Base-by-base conservation (phyloP, 495 filamentous ascomycete species). In the Lophiostoma macrostomum region DNA sequence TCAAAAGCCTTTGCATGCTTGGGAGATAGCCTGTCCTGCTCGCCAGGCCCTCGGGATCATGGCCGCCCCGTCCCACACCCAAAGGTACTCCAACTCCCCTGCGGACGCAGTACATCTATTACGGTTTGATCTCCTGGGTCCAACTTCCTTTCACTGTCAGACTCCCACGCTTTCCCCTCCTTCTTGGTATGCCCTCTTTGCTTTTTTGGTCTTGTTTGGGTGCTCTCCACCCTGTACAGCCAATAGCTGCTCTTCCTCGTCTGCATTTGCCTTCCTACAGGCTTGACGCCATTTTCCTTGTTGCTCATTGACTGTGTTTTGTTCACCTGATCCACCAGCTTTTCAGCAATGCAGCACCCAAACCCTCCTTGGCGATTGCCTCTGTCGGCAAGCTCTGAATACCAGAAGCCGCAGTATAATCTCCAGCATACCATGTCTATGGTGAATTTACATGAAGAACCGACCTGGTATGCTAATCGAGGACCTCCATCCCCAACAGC, bases 401-500 rank as follows among this genome's bases (percentile, higher is more conserved):
- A 45, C 27, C 38, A 32, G 31, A 56, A 46, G 38, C 49, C 29
- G 7, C 56, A 51, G 16, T 56, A 30, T 31, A 43, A 47, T 30
- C 61, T 64, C 16, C 52, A 54, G 34, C 47, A 56, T 23, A 54
- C 56, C 40, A 28, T 54, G 36, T 61, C 56, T 12, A 61, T 64
- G 61, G 43, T 55, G 6, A 58, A 64, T 28, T 38, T 64, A 22
- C 57, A 61, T 38, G 61, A 64, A 11, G 52, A 55, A 12, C 42
- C 45, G 3, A 40, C 35, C 14, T 61, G 56, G 61, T 44, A 53
- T 16, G 20, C 37, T 3, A 50, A 34, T 16, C 56, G 53, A n/a
- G 35, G 52, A 12, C 48, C 61, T 5, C 53, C 61, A 19, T 64
- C 61, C 13, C 61, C 61, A 4, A 54, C 51, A 16, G 35, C 51